phyloP scores from a whole-genome alignment of 129 eudicot species.

The carrot (Daucus carota) region DH1_v3.0 NC_030383.2:59304501-59305000 shows the following conservation, averaged over 20 bases:
- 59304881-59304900: conserved; percentile 99
- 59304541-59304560: not conserved
- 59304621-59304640: not conserved
- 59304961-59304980: not conserved
- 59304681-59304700: not conserved
- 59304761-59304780: not conserved
- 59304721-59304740: not conserved
- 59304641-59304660: not conserved
- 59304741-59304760: not conserved
- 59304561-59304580: not conserved
- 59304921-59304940: conserved; percentile 34
- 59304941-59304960: not conserved
- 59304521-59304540: too few relatives aligned
- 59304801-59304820: not conserved
- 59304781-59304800: not conserved
- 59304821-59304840: not conserved
- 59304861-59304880: conserved; percentile 87
- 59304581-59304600: not conserved
- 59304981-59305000: not conserved
- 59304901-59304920: conserved; percentile 97
- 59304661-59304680: not conserved
- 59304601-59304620: not conserved
- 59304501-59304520: too few relatives aligned
- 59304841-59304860: conserved; percentile 33
- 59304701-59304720: not conserved